phyloP scores from a whole-genome alignment of 2,329 filamentous ascomycete species.

The Fusarium bactridioides region DNA sequence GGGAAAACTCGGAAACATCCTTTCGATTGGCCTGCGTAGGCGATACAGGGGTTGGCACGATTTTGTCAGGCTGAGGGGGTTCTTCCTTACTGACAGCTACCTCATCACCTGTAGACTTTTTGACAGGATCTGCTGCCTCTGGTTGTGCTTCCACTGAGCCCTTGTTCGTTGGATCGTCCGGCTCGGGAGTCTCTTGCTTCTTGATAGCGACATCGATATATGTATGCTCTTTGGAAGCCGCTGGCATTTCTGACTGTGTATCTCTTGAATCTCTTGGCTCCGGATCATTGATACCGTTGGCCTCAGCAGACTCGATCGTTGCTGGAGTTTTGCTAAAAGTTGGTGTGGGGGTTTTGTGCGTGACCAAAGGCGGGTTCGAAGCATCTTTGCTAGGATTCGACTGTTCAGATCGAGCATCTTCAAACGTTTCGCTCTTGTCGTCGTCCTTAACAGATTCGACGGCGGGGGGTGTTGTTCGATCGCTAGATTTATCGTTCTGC shows the following conservation, averaged over 20 bases:
- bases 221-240: background rate
- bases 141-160: background rate
- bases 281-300: conserved; percentile 4
- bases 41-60: conserved; percentile 18
- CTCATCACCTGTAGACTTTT: conserved; percentile 14
- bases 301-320: conserved; percentile 6
- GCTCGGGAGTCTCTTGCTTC: conserved; percentile 1
- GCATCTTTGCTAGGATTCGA: conserved; percentile 32
- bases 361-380: background rate
- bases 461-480: background rate
- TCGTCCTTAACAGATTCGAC: conserved; percentile 36
- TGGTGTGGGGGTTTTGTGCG: background rate
- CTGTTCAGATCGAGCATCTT: conserved; percentile 49
- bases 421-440: conserved; percentile 50
- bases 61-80: conserved; percentile 10
- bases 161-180: conserved; percentile 16
- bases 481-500: conserved; percentile 6
- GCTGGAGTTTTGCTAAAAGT: conserved; percentile 10
- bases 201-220: conserved; percentile 5
- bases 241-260: background rate
- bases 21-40: conserved; percentile 32
- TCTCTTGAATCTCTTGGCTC: background rate
- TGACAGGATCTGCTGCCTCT: background rate
- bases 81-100: conserved; percentile 11
- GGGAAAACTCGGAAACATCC: conserved; percentile 83